Evolutionary conservation across 768 basidiomycete species (phyloP).

Genomic region (Mycena galericulata): DNA sequence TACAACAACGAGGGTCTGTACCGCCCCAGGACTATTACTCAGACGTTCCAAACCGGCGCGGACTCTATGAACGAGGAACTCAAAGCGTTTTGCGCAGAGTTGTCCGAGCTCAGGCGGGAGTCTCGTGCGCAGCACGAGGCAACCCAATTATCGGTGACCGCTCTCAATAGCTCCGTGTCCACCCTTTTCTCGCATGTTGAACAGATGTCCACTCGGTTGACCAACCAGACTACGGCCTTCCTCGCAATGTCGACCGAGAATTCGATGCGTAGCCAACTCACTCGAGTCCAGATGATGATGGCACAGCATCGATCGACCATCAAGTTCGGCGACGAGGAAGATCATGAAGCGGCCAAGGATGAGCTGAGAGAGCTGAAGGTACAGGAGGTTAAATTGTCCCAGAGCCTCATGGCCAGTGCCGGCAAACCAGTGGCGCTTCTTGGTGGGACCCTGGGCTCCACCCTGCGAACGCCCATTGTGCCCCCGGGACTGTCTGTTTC

Average conservation of each 20-base stretch:
- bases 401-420: not conserved
- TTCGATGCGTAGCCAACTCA: not conserved
- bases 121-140: slow-evolving; percentile 6
- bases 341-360: not conserved
- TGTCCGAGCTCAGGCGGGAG: not conserved
- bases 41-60: not conserved
- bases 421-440: not conserved
- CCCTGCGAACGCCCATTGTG: not conserved
- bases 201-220: not conserved
- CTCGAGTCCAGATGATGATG: not conserved
- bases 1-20: slow-evolving; percentile 5
- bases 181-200: not conserved
- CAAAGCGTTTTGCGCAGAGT: not conserved
- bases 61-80: not conserved
- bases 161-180: not conserved
- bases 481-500: not conserved
- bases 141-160: not conserved
- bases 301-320: not conserved
- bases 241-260: not conserved
- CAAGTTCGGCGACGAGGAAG: not conserved
- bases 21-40: not conserved
- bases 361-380: not conserved
- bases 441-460: not conserved
- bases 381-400: not conserved
- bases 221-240: not conserved